Base-by-base conservation (phyloP, 768 basidiomycete species). In the Pisolithus orientalis region DNA sequence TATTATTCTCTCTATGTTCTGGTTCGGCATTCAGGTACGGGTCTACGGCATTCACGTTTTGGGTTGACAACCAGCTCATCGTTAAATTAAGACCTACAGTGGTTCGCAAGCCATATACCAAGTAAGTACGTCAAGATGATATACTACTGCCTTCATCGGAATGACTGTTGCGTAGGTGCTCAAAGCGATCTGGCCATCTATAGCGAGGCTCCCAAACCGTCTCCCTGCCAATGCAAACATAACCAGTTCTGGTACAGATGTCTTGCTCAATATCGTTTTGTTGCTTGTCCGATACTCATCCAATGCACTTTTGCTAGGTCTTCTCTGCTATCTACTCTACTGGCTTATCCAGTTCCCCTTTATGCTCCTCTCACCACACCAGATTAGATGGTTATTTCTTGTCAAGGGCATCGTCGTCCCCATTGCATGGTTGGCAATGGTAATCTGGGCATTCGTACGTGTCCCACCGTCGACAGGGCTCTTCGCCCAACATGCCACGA, bases 161-260 rank as follows among this genome's bases (percentile, higher is more conserved):
- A 17, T 17, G 16, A 28, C 13, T n/a, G 8, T 17, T 42, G 17
- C 5, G 3, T 50, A 70, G 70, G 88, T 87, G 85, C 67, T 90
- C 28, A 88, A 85, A 65, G 88, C 90, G 0, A 87, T 91, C 34
- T 90, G 90, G 89, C 89, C 90, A 0, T 83, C 83, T 1, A 75
- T 81, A 39, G 76, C 78, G 4, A 77, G 65, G 32, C 66, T 91
- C 37, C 82, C 82, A 0, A 92, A 91, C 58, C 77, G 71, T 50
- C 73, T 92, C 9, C 70, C 86, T 16, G 68, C 67, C 2, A 69
- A 65, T 27, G 75, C 83, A 4, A 72, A 79, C 53, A 86, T 90
- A 48, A 88, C 85, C 1, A 83, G 82, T 5, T 72, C 77, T 40
- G 80, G 81, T 76, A 57, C 40, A 16, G 3, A 3, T 31, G 7